These are phyloP conservation scores for Podaxis sp. DNA, from an alignment of 768 basidiomycete species.

Conservation along the genomic window DNA sequence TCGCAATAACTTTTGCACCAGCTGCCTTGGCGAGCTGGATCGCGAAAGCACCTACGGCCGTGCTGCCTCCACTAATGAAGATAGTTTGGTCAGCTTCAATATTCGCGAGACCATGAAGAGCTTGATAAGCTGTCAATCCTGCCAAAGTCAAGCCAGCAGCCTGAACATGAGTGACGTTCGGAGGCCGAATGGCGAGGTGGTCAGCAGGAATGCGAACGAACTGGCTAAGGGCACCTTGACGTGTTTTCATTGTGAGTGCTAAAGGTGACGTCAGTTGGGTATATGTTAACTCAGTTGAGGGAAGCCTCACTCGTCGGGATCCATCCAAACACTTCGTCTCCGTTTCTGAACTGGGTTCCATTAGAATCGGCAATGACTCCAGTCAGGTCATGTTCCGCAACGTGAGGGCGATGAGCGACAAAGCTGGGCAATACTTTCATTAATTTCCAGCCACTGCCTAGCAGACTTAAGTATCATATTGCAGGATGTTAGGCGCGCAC, in stretches of 20 bases:
- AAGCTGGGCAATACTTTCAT: conserved; percentile 46
- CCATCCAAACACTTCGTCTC: conserved; percentile 64
- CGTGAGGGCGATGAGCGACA: conserved; percentile 41
- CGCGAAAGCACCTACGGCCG: conserved; percentile 63
- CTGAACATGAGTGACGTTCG: conserved; percentile 45
- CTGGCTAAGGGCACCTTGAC: conserved; percentile 55
- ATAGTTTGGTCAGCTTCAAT: conserved; percentile 57
- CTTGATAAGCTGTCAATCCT: conserved; percentile 55
- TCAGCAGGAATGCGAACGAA: conserved; percentile 46
- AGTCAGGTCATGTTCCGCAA: conserved; percentile 59
- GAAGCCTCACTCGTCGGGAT: conserved; percentile 27
- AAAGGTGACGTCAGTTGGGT: not conserved
- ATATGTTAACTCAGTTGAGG: not conserved
- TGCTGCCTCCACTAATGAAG: conserved; percentile 69
- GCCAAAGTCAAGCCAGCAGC: conserved; percentile 61
- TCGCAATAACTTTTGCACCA: conserved; percentile 54
- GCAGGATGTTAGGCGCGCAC: not conserved
- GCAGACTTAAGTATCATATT: not conserved
- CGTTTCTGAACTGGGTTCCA: conserved; percentile 44
- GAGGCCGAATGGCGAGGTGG: conserved; percentile 39
- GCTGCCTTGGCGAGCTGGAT: conserved; percentile 69
- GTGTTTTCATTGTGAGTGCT: conserved; percentile 27
- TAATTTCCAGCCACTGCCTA: conserved; percentile 52
- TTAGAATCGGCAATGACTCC: conserved; percentile 58
- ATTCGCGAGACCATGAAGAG: conserved; percentile 40